phyloP scores from a whole-genome alignment of 2,329 filamentous ascomycete species.

The Arthrinium puccinioides region DNA sequence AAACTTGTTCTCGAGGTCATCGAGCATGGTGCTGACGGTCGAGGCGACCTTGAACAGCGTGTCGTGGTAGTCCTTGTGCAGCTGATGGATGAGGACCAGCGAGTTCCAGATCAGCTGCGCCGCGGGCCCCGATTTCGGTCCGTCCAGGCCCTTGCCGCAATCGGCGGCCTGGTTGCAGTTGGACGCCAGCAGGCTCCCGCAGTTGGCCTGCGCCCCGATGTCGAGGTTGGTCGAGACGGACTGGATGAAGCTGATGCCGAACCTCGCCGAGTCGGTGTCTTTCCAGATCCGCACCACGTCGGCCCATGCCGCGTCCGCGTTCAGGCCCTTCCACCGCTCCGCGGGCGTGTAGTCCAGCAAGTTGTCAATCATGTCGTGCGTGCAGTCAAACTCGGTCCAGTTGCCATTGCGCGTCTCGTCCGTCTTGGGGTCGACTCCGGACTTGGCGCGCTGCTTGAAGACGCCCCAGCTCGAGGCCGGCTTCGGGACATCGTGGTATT shows the following conservation, averaged over 20 bases:
- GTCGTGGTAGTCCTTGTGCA: conserved; percentile 9
- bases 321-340: conserved; percentile 17
- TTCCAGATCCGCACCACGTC: conserved; percentile 17
- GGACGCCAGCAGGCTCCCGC: not conserved
- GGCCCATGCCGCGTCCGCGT: conserved; percentile 16
- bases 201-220: not conserved
- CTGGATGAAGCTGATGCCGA: conserved; percentile 7
- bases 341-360: not conserved
- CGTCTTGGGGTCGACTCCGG: conserved; percentile 3
- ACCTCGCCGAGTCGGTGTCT: conserved; percentile 6
- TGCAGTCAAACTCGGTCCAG: conserved; percentile 7
- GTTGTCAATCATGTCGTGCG: not conserved
- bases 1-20: conserved; percentile 18
- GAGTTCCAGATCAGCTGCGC: conserved; percentile 14
- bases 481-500: conserved; percentile 11
- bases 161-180: conserved; percentile 5
- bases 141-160: conserved; percentile 1
- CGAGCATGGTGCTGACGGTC: conserved; percentile 10
- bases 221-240: conserved; percentile 7
- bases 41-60: conserved; percentile 8
- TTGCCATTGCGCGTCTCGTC: conserved; percentile 8
- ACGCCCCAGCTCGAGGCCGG: conserved; percentile 8
- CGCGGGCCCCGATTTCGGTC: conserved; percentile 7
- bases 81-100: conserved; percentile 7
- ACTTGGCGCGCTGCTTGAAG: conserved; percentile 7